Conservation (phyloP, 352 stramenopile genomes). For the Globisporangium acanthophoron region DNA sequence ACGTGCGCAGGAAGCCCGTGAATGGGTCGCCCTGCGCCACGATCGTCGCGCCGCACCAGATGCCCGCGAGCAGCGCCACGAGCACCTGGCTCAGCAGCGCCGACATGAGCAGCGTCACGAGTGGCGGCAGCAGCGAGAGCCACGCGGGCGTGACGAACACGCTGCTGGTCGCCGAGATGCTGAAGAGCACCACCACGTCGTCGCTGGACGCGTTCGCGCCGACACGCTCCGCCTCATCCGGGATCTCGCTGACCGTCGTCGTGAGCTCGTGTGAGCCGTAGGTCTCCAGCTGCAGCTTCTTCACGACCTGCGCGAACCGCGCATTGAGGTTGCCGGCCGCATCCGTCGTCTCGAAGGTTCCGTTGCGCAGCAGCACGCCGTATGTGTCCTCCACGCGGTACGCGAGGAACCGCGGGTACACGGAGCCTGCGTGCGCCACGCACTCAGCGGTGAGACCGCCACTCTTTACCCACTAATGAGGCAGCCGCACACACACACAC, state of each 20-base stretch:
- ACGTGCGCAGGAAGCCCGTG: slow-evolving; percentile 71
- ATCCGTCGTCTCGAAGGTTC: slow-evolving; percentile 60
- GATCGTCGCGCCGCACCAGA: slow-evolving; percentile 86
- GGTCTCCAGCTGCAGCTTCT: slow-evolving; percentile 36
- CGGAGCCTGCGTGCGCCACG: slow-evolving; percentile 31
- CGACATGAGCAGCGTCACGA: slow-evolving; percentile 76
- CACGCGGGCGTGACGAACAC: slow-evolving; percentile 68
- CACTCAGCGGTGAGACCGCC: background rate
- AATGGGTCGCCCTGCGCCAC: slow-evolving; percentile 72
- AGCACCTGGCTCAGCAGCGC: slow-evolving; percentile 74
- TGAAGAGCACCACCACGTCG: slow-evolving; percentile 32
- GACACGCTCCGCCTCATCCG: background rate
- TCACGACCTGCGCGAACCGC: slow-evolving; percentile 26
- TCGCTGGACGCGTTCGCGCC: slow-evolving; percentile 1
- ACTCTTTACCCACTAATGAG: too few species aligned
- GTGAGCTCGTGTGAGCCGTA: slow-evolving; percentile 52
- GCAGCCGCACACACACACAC: slow-evolving; percentile 14
- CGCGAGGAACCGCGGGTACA: slow-evolving; percentile 57
- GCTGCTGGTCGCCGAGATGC: slow-evolving; percentile 21
- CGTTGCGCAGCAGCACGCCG: slow-evolving; percentile 47
- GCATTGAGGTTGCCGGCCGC: slow-evolving; percentile 58
- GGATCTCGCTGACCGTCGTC: slow-evolving; percentile 27
- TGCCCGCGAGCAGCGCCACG: slow-evolving; percentile 71
- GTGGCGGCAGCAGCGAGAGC: slow-evolving; percentile 64
- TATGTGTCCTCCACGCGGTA: slow-evolving; percentile 51